Conservation (phyloP, 495 filamentous ascomycete species). For the Penicillium odoratum region DNA sequence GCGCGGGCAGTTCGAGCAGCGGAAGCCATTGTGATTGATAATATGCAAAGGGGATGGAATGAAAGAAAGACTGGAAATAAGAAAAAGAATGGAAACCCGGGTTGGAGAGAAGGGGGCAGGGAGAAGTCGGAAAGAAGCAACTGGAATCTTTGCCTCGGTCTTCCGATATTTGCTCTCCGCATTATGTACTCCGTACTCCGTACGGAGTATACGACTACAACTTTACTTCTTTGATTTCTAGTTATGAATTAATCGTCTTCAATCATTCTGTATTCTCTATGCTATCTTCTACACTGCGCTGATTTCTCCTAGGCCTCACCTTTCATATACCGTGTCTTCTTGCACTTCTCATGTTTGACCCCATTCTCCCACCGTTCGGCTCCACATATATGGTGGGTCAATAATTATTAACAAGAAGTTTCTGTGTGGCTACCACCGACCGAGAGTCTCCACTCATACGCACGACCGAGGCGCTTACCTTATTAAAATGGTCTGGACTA, state of each 20-base stretch:
- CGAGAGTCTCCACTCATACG: neutral
- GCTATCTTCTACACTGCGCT: neutral
- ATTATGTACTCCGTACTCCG: neutral
- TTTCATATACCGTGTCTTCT: neutral
- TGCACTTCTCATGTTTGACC: neutral
- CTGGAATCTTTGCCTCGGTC: constrained; percentile 1
- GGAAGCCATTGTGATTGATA: constrained; percentile 52
- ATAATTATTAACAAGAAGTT: constrained; percentile 7
- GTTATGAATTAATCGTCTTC: neutral
- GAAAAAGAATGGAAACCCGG: constrained; percentile 11
- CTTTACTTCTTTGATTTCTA: neutral
- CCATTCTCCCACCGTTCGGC: constrained; percentile 4
- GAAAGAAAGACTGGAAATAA: constrained; percentile 12
- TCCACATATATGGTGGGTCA: constrained; percentile 1
- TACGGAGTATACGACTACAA: no score
- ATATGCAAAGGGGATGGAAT: constrained; percentile 11
- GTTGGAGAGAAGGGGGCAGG: constrained; percentile 13
- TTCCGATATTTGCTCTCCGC: constrained; percentile 1
- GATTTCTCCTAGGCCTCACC: neutral
- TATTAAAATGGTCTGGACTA: neutral
- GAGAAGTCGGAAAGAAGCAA: constrained; percentile 4
- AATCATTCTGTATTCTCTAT: neutral
- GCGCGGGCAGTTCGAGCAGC: constrained; percentile 52
- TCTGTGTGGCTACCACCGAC: constrained; percentile 1
- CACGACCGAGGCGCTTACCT: neutral